phyloP scores from a whole-genome alignment of 2,329 filamentous ascomycete genomes.

The Curvularia lunata region DNA sequence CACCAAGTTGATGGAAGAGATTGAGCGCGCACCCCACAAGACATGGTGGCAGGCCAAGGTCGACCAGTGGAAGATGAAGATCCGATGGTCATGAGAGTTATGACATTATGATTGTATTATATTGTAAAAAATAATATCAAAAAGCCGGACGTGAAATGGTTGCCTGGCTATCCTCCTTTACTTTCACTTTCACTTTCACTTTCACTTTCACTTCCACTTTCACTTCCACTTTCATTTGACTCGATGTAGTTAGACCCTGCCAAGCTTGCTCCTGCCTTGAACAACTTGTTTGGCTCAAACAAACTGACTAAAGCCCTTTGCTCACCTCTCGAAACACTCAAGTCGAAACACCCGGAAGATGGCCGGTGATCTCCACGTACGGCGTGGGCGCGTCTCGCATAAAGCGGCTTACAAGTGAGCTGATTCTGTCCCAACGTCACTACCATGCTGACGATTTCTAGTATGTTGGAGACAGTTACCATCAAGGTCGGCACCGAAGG shows the following conservation, averaged over 20 bases:
- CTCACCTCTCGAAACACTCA: neutral
- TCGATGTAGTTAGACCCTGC: neutral
- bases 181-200: neutral
- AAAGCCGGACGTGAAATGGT: neutral
- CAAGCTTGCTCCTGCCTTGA: neutral
- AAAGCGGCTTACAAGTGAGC: neutral
- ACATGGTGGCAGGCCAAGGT: conserved; percentile 45
- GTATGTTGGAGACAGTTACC: neutral
- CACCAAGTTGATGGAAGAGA: conserved; percentile 44
- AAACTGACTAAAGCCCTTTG: too few relatives aligned
- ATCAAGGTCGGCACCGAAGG: neutral
- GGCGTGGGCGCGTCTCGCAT: neutral
- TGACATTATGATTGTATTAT: conserved; percentile 9
- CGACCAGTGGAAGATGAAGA: conserved; percentile 49
- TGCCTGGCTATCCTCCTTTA: neutral
- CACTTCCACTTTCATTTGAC: neutral
- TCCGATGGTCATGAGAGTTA: conserved; percentile 38
- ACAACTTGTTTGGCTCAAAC: too few relatives aligned
- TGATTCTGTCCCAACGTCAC: neutral
- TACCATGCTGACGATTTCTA: neutral
- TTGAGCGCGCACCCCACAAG: conserved; percentile 44
- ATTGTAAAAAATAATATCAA: conserved; percentile 6
- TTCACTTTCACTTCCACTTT: neutral
- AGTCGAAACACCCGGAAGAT: neutral
- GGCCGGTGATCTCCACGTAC: neutral